phyloP scores from a whole-genome alignment of 441 rosid genomes.

The Capsella rubella region DNA sequence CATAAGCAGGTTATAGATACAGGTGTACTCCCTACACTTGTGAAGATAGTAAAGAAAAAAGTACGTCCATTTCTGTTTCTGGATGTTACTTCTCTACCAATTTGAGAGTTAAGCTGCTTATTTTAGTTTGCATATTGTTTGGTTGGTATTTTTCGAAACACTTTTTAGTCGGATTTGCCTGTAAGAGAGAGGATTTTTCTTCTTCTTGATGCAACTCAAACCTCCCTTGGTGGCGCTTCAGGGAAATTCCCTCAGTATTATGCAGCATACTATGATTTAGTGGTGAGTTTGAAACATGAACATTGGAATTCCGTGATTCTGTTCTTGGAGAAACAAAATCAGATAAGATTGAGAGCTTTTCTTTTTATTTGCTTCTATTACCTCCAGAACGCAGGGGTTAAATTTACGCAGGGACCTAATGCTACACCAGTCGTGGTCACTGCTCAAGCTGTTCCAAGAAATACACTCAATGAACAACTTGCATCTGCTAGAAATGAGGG shows the following conservation, averaged over 20 bases:
- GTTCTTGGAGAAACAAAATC: background rate
- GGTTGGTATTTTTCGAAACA: conserved; percentile 15
- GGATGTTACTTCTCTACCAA: conserved; percentile 16
- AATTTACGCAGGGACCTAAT: conserved; percentile 74
- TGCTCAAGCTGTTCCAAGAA: conserved; percentile 51
- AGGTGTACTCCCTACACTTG: conserved; percentile 80
- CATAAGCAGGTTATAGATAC: conserved; percentile 83
- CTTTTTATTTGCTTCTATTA: conserved; percentile 25
- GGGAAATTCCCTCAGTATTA: conserved; percentile 95
- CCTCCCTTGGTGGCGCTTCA: conserved; percentile 89
- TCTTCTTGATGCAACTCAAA: conserved; percentile 97
- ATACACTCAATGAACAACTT: conserved; percentile 68
- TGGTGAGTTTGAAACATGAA: conserved; percentile 63
- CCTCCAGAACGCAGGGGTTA: conserved; percentile 84
- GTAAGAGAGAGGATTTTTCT: conserved; percentile 94
- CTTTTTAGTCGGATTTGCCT: conserved; percentile 78
- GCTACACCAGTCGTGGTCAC: conserved; percentile 54
- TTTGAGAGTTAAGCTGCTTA: conserved; percentile 38
- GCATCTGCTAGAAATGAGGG: conserved; percentile 63
- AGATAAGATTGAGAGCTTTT: conserved; percentile 22
- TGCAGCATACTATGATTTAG: conserved; percentile 84
- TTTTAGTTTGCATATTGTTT: conserved; percentile 41
- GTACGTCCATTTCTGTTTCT: conserved; percentile 52
- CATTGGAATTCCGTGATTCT: conserved; percentile 18
- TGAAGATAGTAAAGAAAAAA: conserved; percentile 98